phyloP scores from a whole-genome alignment of 345 rosid species.

The Noccaea caerulescens region DNA sequence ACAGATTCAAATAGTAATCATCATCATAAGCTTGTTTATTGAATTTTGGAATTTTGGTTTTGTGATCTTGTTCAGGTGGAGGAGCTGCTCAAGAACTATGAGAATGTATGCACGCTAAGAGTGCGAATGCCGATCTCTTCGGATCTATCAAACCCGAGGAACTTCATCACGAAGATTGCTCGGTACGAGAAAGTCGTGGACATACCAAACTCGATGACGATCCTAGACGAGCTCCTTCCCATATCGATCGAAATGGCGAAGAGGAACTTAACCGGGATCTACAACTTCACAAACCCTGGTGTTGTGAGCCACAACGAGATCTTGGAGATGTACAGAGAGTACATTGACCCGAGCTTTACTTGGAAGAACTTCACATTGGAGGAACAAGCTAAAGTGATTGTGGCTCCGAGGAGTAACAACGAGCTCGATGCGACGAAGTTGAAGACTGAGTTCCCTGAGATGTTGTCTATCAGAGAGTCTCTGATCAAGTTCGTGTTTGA shows the following conservation, averaged over 20 bases:
- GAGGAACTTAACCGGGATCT: slow-evolving; percentile 92
- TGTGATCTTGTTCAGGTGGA: slow-evolving; percentile 54
- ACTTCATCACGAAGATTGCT: slow-evolving; percentile 84
- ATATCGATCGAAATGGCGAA: slow-evolving; percentile 94
- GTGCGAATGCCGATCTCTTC: slow-evolving; percentile 96
- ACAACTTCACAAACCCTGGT: slow-evolving; percentile 87
- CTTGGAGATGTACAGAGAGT: slow-evolving; percentile 75
- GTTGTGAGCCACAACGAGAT: slow-evolving; percentile 95
- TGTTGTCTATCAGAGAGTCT: slow-evolving; percentile 82
- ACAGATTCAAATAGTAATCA: no score
- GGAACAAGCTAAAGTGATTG: slow-evolving; percentile 87
- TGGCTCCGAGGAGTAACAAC: slow-evolving; percentile 95
- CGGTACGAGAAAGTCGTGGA: slow-evolving; percentile 82
- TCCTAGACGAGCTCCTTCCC: slow-evolving; percentile 85
- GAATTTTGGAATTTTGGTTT: slow-evolving; percentile 5
- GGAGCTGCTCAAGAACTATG: slow-evolving; percentile 79
- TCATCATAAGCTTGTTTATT: background rate
- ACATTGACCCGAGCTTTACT: slow-evolving; percentile 65
- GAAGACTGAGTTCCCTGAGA: slow-evolving; percentile 82
- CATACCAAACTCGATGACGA: slow-evolving; percentile 94
- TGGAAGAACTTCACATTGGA: slow-evolving; percentile 91
- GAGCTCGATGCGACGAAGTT: slow-evolving; percentile 78
- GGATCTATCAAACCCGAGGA: slow-evolving; percentile 79
- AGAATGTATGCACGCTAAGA: slow-evolving; percentile 82
- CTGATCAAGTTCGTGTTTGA: slow-evolving; percentile 74